phyloP scores from a whole-genome alignment of 352 stramenopile genomes.

The Globisporangium alternatum region DNA sequence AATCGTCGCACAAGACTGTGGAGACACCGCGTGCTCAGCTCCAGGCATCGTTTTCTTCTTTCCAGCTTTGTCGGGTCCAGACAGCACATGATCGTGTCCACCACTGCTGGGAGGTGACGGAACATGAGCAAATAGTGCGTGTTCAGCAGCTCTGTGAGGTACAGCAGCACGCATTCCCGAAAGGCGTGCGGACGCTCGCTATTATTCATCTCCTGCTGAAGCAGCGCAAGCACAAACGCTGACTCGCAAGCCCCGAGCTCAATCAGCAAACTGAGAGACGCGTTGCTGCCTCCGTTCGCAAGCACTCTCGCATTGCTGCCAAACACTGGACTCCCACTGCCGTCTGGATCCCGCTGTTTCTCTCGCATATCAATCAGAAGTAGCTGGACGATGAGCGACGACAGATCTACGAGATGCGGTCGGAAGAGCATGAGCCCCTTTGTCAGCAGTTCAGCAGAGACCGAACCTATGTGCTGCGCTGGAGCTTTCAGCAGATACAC shows the following conservation, averaged over 20 bases:
- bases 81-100: constrained; percentile 86
- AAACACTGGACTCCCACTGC: constrained; percentile 27
- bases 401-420: constrained; percentile 76
- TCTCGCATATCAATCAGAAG: constrained; percentile 73
- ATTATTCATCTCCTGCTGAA: constrained; percentile 85
- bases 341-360: constrained; percentile 50
- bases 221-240: constrained; percentile 66
- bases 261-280: constrained; percentile 71
- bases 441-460: constrained; percentile 73
- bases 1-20: constrained; percentile 82
- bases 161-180: constrained; percentile 72
- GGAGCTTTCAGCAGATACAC: constrained; percentile 59
- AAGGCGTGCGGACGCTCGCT: constrained; percentile 63
- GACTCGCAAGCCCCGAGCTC: constrained; percentile 77
- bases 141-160: constrained; percentile 81
- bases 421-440: constrained; percentile 85
- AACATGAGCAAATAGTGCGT: constrained; percentile 84
- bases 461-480: constrained; percentile 53
- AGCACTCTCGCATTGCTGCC: constrained; percentile 45
- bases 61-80: constrained; percentile 85
- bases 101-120: constrained; percentile 70
- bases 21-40: constrained; percentile 75
- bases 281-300: constrained; percentile 60
- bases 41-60: constrained; percentile 67
- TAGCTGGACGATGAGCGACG: constrained; percentile 69